Percentiles rank a stretch among this genome's conserved stretches.
Conservation (phyloP, 129 eudicot genomes). For the Tagetes patula region DNA sequence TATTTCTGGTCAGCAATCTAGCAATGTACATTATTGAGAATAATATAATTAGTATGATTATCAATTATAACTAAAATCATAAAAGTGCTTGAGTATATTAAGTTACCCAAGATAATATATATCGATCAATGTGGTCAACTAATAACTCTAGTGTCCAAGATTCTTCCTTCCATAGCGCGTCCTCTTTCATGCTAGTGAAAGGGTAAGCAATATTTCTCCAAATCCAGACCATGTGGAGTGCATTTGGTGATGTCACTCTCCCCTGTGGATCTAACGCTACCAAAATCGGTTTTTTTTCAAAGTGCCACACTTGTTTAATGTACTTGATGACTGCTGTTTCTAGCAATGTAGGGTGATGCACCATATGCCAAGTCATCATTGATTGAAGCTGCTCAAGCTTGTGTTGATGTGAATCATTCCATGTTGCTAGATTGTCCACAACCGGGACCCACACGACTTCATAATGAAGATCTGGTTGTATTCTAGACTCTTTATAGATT, state of each 20-base stretch:
- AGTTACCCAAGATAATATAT: slow-evolving; percentile 60
- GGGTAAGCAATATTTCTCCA: slow-evolving; percentile 87
- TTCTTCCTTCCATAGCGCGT: slow-evolving; percentile 68
- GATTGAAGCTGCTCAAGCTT: slow-evolving; percentile 62
- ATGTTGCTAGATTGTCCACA: slow-evolving; percentile 45
- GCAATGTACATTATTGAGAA: slow-evolving; percentile 19
- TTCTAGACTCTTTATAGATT: slow-evolving; percentile 66
- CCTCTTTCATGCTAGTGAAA: slow-evolving; percentile 58
- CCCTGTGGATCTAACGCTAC: slow-evolving; percentile 86
- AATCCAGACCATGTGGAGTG: slow-evolving; percentile 84
- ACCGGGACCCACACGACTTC: slow-evolving; percentile 90
- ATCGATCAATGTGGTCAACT: slow-evolving; percentile 62
- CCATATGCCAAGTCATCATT: slow-evolving; percentile 78
- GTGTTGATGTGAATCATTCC: slow-evolving; percentile 60
- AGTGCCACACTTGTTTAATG: slow-evolving; percentile 79
- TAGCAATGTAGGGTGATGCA: slow-evolving; percentile 65
- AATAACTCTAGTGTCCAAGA: slow-evolving; percentile 76
- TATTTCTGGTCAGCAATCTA: slow-evolving; percentile 60
- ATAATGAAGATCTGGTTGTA: slow-evolving; percentile 45
- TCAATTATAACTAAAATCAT: slow-evolving; percentile 4
- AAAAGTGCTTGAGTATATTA: slow-evolving; percentile 7
- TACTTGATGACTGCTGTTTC: slow-evolving; percentile 70
- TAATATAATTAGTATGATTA: slow-evolving; percentile 9
- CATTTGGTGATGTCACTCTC: slow-evolving; percentile 62
- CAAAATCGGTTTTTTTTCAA: slow-evolving; percentile 55